phyloP scores from a whole-genome alignment of 345 rosid genomes.

The Citrus medica region DNA sequence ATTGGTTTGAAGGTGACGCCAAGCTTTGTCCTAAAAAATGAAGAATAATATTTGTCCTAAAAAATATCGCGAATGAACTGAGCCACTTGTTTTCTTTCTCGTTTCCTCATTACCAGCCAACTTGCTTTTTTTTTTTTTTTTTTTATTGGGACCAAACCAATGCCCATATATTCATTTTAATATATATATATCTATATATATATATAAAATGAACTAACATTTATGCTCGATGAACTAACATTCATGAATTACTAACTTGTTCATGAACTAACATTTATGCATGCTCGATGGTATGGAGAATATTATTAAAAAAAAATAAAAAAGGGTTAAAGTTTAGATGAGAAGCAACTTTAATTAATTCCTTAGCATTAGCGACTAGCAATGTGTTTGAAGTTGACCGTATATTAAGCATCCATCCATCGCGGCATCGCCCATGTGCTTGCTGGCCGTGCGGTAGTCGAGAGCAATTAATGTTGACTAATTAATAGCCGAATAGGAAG shows the following conservation, averaged over 20 bases:
- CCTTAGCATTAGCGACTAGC: background rate
- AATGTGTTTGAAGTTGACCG: background rate
- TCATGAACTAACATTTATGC: too few species aligned
- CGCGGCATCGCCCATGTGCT: too few species aligned
- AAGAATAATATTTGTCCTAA: background rate
- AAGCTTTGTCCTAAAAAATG: background rate
- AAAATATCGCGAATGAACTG: background rate
- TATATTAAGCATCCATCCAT: background rate
- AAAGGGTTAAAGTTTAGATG: too few species aligned
- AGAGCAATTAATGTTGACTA: background rate
- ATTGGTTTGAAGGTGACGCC: background rate
- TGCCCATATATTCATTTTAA: too few species aligned
- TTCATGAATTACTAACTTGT: too few species aligned
- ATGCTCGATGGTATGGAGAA: too few species aligned
- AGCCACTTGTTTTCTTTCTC: too few species aligned
- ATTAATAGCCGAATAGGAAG: too few species aligned
- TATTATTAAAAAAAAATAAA: too few species aligned
- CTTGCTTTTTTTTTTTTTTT: background rate
- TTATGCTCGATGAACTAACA: too few species aligned
- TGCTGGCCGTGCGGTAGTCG: background rate
- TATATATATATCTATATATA: too few species aligned
- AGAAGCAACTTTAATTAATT: background rate
- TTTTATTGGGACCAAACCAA: background rate
- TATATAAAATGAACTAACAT: too few species aligned
- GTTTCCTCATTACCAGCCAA: background rate